Percentiles rank a stretch among this genome's conserved stretches.
phyloP scores from a whole-genome alignment of 441 rosid genomes.

The Sinapis alba region DNA sequence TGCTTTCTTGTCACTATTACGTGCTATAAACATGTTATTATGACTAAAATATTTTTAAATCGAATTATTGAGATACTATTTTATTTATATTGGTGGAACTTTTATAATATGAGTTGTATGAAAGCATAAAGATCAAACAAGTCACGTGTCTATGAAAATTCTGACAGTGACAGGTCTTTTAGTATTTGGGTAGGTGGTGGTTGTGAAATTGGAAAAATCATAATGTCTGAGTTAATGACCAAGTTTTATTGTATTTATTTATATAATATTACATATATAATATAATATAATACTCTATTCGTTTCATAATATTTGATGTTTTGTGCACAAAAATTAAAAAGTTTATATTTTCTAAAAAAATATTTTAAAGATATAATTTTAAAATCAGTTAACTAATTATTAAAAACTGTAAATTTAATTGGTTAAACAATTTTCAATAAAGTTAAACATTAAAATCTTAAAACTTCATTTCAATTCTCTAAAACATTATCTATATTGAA shows the following conservation, averaged over 20 bases:
- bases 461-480: too few species aligned
- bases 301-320: too few species aligned
- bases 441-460: too few species aligned
- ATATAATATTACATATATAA: too few species aligned
- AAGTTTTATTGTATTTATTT: not conserved
- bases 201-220: conserved; percentile 20
- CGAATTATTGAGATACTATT: not conserved
- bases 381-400: too few species aligned
- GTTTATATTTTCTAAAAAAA: too few species aligned
- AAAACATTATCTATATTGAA: too few species aligned
- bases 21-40: conserved; percentile 4
- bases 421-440: too few species aligned
- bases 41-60: not conserved
- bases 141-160: conserved; percentile 25
- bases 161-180: conserved; percentile 24
- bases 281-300: too few species aligned
- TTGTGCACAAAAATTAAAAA: too few species aligned
- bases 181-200: conserved; percentile 21
- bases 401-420: too few species aligned
- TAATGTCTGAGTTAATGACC: conserved; percentile 12
- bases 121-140: conserved; percentile 19
- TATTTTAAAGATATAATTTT: too few species aligned
- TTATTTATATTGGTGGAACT: not conserved
- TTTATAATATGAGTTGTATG: conserved; percentile 2
- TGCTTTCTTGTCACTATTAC: conserved; percentile 13